Percentiles rank a stretch among this genome's conserved stretches.
phyloP scores from a whole-genome alignment of 495 filamentous ascomycete genomes.

The Aspergillus panamensis region DNA sequence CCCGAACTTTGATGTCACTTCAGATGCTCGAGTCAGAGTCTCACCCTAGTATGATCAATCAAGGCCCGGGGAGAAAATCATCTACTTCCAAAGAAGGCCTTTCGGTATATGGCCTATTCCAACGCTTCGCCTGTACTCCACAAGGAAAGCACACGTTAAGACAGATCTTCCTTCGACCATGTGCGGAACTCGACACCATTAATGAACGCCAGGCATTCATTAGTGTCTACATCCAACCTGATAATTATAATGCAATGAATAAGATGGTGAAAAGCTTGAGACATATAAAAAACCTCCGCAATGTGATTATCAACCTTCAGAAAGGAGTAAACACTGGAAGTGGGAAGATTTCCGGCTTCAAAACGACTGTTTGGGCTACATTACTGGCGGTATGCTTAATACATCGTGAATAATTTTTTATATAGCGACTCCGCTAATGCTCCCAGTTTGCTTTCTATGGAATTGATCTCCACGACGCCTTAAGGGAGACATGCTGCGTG shows the following conservation, averaged over 20 bases:
- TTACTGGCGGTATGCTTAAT: constrained; percentile 48
- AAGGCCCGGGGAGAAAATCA: constrained; percentile 63
- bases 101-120: constrained; percentile 84
- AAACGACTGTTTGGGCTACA: constrained; percentile 67
- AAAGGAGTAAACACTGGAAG: constrained; percentile 68
- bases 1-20: constrained; percentile 74
- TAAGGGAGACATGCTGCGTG: constrained; percentile 59
- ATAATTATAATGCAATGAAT: constrained; percentile 58
- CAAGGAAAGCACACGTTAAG: constrained; percentile 75
- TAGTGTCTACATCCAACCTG: constrained; percentile 61
- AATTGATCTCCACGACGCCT: constrained; percentile 62
- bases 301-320: constrained; percentile 64
- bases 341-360: constrained; percentile 54
- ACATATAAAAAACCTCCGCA: constrained; percentile 75
- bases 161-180: constrained; percentile 83
- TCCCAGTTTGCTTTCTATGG: constrained; percentile 62
- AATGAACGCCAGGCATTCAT: constrained; percentile 71
- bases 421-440: constrained; percentile 17
- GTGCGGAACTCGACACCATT: constrained; percentile 62
- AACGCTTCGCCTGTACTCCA: constrained; percentile 71
- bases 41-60: constrained; percentile 80
- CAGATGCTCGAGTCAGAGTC: constrained; percentile 83
- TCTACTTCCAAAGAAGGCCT: constrained; percentile 81
- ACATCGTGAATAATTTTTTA: background rate
- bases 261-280: constrained; percentile 61